Conservation (phyloP, 1,139 yeast species). For the Diutina sp. region DNA sequence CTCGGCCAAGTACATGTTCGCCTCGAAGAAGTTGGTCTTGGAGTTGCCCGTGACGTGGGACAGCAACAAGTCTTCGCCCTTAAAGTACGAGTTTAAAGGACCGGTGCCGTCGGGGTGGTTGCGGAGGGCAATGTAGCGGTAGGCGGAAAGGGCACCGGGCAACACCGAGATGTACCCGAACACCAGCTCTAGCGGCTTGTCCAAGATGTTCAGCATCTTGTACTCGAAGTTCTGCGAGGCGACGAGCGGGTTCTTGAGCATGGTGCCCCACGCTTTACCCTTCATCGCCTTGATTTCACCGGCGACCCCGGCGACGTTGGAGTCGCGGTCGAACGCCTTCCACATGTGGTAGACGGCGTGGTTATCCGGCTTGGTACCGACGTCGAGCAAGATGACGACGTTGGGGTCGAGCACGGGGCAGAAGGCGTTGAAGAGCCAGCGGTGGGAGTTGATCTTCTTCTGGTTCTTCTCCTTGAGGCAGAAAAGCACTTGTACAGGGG, state of each 20-base stretch:
- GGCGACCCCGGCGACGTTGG: constrained; percentile 96
- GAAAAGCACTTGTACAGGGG: constrained; percentile 86
- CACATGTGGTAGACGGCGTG: constrained; percentile 83
- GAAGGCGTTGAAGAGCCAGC: constrained; percentile 90
- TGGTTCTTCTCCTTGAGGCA: constrained; percentile 83
- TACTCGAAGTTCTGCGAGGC: constrained; percentile 96
- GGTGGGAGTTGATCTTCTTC: constrained; percentile 85
- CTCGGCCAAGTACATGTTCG: constrained; percentile 95
- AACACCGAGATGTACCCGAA: constrained; percentile 90
- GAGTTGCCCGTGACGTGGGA: constrained; percentile 19
- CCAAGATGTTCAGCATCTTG: constrained; percentile 89
- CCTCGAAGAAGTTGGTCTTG: constrained; percentile 66
- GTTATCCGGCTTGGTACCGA: constrained; percentile 81
- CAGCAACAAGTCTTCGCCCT: constrained; percentile 61
- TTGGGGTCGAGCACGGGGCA: constrained; percentile 87
- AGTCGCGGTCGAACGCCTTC: constrained; percentile 94
- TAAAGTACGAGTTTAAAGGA: constrained; percentile 76
- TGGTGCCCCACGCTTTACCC: constrained; percentile 70
- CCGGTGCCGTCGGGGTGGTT: constrained; percentile 89
- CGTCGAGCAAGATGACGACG: constrained; percentile 75
- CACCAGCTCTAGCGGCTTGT: constrained; percentile 85
- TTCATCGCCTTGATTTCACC: constrained; percentile 94
- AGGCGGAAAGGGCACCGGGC: constrained; percentile 95
- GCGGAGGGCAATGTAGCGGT: constrained; percentile 75
- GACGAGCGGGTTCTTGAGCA: constrained; percentile 70